Conservation (phyloP, 768 basidiomycete species). For the Clathrus columnatus region DNA sequence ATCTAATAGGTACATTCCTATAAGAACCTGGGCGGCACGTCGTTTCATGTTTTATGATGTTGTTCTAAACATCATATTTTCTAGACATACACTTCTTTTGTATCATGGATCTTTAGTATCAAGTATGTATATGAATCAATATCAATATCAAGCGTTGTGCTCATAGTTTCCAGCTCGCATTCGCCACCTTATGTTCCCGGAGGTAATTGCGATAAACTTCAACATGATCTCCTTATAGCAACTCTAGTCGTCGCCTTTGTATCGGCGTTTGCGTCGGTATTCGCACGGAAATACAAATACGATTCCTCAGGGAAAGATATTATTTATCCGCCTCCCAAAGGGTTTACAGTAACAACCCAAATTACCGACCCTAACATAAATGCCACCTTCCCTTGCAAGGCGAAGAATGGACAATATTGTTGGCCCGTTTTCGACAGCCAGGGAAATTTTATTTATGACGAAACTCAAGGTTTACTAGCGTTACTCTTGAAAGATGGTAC, state of each 20-base stretch:
- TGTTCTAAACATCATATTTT: neutral
- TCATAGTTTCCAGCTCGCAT: neutral
- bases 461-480: neutral
- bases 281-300: neutral
- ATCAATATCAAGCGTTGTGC: neutral
- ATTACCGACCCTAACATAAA: neutral
- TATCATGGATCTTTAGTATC: conserved; percentile 6
- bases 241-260: neutral
- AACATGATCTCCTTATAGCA: neutral
- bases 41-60: neutral
- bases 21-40: conserved; percentile 9
- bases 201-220: conserved; percentile 1
- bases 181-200: neutral
- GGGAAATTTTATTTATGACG: conserved; percentile 3
- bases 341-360: neutral
- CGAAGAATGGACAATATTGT: neutral
- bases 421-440: neutral
- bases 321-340: neutral
- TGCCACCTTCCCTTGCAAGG: conserved; percentile 1
- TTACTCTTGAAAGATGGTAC: conserved; percentile 1
- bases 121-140: neutral
- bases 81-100: conserved; percentile 4
- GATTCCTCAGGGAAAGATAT: neutral
- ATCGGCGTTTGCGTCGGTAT: neutral
- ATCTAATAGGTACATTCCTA: conserved; percentile 1